Conservation (phyloP, 805 yeast genomes). For the Starmera pachycereana region DNA sequence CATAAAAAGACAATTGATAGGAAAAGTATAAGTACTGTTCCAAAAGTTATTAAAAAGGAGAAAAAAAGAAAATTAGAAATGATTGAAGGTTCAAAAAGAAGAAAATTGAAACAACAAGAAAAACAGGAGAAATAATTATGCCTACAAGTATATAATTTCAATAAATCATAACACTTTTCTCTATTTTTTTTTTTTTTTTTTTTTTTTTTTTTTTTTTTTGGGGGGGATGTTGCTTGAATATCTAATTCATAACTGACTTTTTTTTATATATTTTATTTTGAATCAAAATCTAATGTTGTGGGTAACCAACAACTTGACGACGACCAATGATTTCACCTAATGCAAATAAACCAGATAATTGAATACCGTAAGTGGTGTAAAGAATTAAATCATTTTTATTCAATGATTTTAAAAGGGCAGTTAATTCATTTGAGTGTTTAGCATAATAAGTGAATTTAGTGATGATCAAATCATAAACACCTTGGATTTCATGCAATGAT, state of each 20-base stretch:
- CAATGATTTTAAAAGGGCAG: constrained; percentile 35
- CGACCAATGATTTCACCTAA: constrained; percentile 96
- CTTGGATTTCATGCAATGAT: constrained; percentile 60
- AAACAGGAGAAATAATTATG: background rate
- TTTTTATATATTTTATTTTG: background rate
- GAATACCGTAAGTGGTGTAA: constrained; percentile 70
- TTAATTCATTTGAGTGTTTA: constrained; percentile 51
- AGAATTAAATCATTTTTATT: constrained; percentile 49
- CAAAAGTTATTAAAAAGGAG: constrained; percentile 54
- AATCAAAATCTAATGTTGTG: constrained; percentile 21
- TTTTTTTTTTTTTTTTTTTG: background rate
- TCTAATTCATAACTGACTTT: background rate
- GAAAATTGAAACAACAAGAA: constrained; percentile 22
- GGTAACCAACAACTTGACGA: constrained; percentile 87
- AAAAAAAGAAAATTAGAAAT: constrained; percentile 54
- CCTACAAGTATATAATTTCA: background rate
- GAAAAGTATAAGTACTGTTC: constrained; percentile 76
- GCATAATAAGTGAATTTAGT: constrained; percentile 32
- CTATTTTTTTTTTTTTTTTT: background rate
- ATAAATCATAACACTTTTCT: background rate
- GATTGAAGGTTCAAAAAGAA: constrained; percentile 65
- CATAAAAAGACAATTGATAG: constrained; percentile 53
- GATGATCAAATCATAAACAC: constrained; percentile 52
- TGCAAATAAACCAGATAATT: constrained; percentile 83
- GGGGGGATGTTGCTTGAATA: no score